Base-by-base conservation (phyloP, 345 rosid genomes). In the Sisymbrium altissimum region DNA sequence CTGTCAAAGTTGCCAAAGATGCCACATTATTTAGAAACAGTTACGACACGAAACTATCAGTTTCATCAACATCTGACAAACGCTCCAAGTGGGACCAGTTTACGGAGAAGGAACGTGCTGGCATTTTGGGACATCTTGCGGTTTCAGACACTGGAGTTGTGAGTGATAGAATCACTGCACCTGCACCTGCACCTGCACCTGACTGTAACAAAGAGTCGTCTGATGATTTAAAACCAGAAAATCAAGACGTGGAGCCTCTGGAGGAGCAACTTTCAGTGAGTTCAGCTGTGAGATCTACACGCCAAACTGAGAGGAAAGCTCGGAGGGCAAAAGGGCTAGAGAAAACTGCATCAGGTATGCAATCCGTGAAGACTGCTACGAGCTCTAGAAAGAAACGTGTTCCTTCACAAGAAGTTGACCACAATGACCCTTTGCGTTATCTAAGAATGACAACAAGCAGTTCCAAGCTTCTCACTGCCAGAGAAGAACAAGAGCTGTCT, bases 1-100 rank as follows among this genome's bases (percentile, higher is more conserved):
- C 99, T 60, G 84, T 85, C 76, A 86, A 85, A 82, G 80, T 89
- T 79, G 96, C 97, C 0, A 90, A 87, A 81, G 97, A 92, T 78
- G 97, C 90, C 7, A 88, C 84, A 9, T 69, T 81, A 53, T 67
- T 88, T 82, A 78, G 68, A 58, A 78, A 82, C 64, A 82, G 72
- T 50, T 23, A 62, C 66, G 69, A 68, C 65, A 79, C 86, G 33
- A 65, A 73, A 75, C 29, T 59, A 25, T 23, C 67, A 53, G 10
- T 21, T 45, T 49, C 88, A 53, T 64, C 81, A 11, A 56, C 61
- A 9, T 40, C 72, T 14, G 82, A 76, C 68, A 69, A 77, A 73
- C 67, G 74, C 19, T 83, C 84, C 49, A 84, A 79, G 64, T 82
- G 80, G 80, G 78, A 76, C 30, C 86, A 72, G 70, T 81, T 86